These are phyloP conservation scores for Peronospora destructor DNA, from an alignment of 352 stramenopile species.

Conservation along the genomic window DNA sequence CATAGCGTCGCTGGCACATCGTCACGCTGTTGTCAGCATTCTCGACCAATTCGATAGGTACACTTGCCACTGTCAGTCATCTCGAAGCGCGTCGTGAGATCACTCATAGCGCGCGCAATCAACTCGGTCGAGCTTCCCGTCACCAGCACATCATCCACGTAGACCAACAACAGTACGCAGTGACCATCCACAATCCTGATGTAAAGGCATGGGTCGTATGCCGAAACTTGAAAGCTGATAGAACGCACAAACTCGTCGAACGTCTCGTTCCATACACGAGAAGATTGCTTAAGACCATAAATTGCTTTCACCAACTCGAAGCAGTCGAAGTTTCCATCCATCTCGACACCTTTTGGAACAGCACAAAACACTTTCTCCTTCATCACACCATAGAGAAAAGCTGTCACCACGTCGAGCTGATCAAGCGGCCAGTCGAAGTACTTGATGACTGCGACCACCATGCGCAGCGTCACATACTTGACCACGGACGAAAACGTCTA, in stretches of 20 bases:
- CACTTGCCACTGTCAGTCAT: slow-evolving; percentile 26
- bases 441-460: slow-evolving; percentile 1
- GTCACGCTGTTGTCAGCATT: slow-evolving; percentile 11
- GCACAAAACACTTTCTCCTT: slow-evolving; percentile 6
- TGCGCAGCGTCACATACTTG: slow-evolving; percentile 2
- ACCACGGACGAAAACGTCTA: slow-evolving; percentile 1
- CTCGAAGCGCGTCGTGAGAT: slow-evolving; percentile 19
- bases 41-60: slow-evolving; percentile 15
- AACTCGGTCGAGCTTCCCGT: slow-evolving; percentile 9
- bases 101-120: slow-evolving; percentile 9
- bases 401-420: slow-evolving; percentile 12
- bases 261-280: slow-evolving; percentile 9
- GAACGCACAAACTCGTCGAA: slow-evolving; percentile 3
- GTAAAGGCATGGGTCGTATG: slow-evolving; percentile 7
- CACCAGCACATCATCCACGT: slow-evolving; percentile 17
- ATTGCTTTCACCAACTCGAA: slow-evolving; percentile 10
- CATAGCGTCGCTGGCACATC: slow-evolving; percentile 14
- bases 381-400: slow-evolving; percentile 9
- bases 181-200: slow-evolving; percentile 12
- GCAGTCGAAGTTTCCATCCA: slow-evolving; percentile 1
- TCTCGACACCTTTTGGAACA: neutral
- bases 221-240: neutral
- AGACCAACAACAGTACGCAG: slow-evolving; percentile 11
- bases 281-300: slow-evolving; percentile 8
- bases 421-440: slow-evolving; percentile 2